Evolutionary conservation across 2,329 filamentous ascomycete species (phyloP), one percentile per base, ranked within the genome.

Genomic region (Colletotrichum sojae): DNA sequence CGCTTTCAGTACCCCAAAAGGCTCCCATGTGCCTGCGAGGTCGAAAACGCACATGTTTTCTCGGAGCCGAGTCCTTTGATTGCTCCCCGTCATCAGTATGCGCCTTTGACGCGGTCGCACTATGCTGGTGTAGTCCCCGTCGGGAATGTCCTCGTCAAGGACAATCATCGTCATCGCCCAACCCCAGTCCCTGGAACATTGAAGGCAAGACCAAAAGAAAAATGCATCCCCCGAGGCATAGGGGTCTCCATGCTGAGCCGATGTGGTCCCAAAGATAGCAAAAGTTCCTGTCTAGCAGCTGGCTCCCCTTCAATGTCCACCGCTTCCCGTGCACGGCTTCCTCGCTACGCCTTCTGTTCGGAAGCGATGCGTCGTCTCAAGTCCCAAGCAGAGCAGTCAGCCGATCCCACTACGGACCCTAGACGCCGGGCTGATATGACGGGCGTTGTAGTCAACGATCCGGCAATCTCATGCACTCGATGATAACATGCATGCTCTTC

Each of bases 381-480:
- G 15, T 59, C 16, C 43, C 39, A 22, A 39, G 25, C 49, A 40
- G 18, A 22, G 18, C 18, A 49, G 45, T 6, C 20, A 45, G 12
- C 59, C 61, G 20, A 22, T 58, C 39, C 54, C 39, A 39, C 48
- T 18, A n/a, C 20, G 15, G n/a, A 22, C 27, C 51, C 65, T 54
- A 54, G 40, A 54, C 10, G 20, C 36, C 40, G n/a, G 39, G 22
- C 12, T n/a, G 40, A 31, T 20, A 22, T 20, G 43, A 56, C 20
- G 36, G 12, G 25, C 15, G 27, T 20, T 55, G 54, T n/a, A 55
- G 49, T 54, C 48, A 60, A 31, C 55, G 61, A 66, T 55, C 51
- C 66, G 62, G 66, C 62, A 66, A 60, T 64, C 55, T 16, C 46
- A 67, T 67, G 59, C 60, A 67, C 22, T 12, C 53, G 60, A 54